phyloP scores from a whole-genome alignment of 2,329 filamentous ascomycete genomes.

The Penicillium sp. region DNA sequence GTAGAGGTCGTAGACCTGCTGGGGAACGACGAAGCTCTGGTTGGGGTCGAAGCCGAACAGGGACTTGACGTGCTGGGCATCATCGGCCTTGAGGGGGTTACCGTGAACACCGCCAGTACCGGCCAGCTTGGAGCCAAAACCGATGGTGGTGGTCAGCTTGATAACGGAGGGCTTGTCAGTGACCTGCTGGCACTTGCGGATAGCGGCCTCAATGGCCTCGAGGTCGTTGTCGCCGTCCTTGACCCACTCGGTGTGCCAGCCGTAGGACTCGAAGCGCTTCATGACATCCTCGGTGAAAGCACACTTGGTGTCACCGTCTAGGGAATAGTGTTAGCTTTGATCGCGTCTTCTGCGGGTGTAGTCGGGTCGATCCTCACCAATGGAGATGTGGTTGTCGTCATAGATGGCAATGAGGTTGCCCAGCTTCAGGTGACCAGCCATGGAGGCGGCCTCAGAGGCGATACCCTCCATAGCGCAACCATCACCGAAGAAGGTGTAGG shows the following conservation, averaged over 20 bases:
- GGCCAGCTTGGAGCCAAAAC: conserved; percentile 89
- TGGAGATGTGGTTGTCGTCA: conserved; percentile 98
- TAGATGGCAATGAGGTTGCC: conserved; percentile 97
- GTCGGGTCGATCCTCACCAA: conserved; percentile 54
- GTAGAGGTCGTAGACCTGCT: conserved; percentile 92
- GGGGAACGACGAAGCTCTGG: conserved; percentile 88
- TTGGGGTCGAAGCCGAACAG: conserved; percentile 97
- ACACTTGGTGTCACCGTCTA: conserved; percentile 91
- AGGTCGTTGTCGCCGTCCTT: conserved; percentile 88
- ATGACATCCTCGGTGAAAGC: conserved; percentile 96
- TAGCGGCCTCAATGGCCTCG: conserved; percentile 82
- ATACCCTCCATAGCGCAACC: conserved; percentile 99
- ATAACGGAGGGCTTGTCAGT: conserved; percentile 97
- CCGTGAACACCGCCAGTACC: conserved; percentile 97
- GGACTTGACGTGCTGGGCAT: conserved; percentile 89
- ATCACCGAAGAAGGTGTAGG: conserved; percentile 95
- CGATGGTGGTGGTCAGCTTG: conserved; percentile 96
- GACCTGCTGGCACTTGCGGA: conserved; percentile 81
- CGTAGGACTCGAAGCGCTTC: conserved; percentile 95
- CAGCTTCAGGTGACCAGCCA: conserved; percentile 94
- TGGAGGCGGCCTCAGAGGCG: conserved; percentile 86
- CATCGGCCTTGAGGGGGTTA: conserved; percentile 91
- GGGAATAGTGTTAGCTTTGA: conserved; percentile 10
- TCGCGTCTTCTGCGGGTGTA: background rate
- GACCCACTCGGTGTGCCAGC: conserved; percentile 89